Conservation (phyloP, 305 asterid genomes). For the Fraxinus latifolia region DNA sequence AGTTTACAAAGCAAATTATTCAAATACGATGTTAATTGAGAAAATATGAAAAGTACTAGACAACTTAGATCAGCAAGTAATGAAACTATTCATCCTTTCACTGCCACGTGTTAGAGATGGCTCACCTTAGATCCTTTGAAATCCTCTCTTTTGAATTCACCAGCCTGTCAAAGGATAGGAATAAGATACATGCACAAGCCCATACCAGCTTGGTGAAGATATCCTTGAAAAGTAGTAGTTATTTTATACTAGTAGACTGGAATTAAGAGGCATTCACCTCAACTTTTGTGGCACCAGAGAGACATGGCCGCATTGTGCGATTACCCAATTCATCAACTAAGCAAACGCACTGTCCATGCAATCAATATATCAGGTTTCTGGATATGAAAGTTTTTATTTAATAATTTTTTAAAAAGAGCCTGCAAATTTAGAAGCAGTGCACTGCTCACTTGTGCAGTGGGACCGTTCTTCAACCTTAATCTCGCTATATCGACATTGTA, state of each 20-base stretch:
- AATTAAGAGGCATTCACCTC: slow-evolving; percentile 50
- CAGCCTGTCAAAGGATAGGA: slow-evolving; percentile 57
- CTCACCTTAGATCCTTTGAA: slow-evolving; percentile 89
- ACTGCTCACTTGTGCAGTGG: slow-evolving; percentile 70
- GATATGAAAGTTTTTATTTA: slow-evolving; percentile 3
- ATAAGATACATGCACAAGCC: slow-evolving; percentile 20
- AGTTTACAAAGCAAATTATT: neutral
- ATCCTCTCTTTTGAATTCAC: slow-evolving; percentile 66
- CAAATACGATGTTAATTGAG: neutral
- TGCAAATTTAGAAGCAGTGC: slow-evolving; percentile 4
- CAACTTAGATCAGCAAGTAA: slow-evolving; percentile 8
- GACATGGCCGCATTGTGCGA: slow-evolving; percentile 97
- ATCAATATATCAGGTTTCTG: slow-evolving; percentile 11
- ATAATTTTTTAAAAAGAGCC: neutral
- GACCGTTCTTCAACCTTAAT: slow-evolving; percentile 72
- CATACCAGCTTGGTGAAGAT: slow-evolving; percentile 20
- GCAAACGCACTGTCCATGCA: slow-evolving; percentile 78
- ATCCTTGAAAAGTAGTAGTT: slow-evolving; percentile 21
- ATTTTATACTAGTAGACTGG: slow-evolving; percentile 14
- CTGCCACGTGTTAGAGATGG: slow-evolving; percentile 1
- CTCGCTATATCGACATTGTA: slow-evolving; percentile 68
- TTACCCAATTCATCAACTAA: slow-evolving; percentile 87
- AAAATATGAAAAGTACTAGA: neutral
- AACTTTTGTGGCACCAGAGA: slow-evolving; percentile 80
- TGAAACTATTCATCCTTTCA: neutral